A percentile compares a stretch with the other conserved stretches of the same genome.
Conservation (phyloP, 2,329 filamentous ascomycete genomes). For the Trichoderma sp. region DNA sequence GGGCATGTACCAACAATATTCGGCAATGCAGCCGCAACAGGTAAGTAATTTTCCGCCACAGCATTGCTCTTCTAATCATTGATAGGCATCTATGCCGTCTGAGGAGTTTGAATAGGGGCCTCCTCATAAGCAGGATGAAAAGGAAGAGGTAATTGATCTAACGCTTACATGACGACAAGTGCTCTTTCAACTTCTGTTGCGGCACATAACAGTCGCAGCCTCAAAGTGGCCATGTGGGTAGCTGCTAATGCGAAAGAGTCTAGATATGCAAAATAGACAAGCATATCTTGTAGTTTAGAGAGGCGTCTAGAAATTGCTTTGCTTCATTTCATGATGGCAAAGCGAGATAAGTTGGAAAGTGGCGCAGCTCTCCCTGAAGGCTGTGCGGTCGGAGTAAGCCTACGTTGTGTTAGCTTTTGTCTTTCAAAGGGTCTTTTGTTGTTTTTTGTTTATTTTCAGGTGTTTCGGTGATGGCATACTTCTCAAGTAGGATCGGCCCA, state of each 20-base stretch:
- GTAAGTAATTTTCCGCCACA: constrained; percentile 49
- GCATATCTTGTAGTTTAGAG: neutral
- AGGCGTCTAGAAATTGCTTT: neutral
- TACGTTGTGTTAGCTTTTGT: constrained; percentile 31
- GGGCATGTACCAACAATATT: constrained; percentile 79
- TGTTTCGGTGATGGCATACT: constrained; percentile 51
- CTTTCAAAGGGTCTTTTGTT: neutral
- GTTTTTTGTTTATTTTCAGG: neutral
- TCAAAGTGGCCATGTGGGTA: neutral
- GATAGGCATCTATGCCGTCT: constrained; percentile 42
- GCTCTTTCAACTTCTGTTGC: neutral
- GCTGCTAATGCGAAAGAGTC: neutral
- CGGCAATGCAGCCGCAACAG: constrained; percentile 77
- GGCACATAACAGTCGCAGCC: neutral
- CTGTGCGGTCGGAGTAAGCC: constrained; percentile 62
- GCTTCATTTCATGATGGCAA: constrained; percentile 55
- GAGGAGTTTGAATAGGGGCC: constrained; percentile 45
- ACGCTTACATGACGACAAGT: neutral
- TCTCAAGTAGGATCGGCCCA: constrained; percentile 85
- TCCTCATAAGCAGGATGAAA: neutral
- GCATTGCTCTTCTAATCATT: constrained; percentile 19
- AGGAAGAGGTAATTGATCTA: neutral
- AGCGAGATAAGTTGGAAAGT: constrained; percentile 68
- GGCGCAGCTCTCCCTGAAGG: constrained; percentile 59
- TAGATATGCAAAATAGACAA: neutral